Percentiles rank a stretch among this genome's conserved stretches.
Conservation (phyloP, 768 basidiomycete species). For the Megacollybia marginata region DNA sequence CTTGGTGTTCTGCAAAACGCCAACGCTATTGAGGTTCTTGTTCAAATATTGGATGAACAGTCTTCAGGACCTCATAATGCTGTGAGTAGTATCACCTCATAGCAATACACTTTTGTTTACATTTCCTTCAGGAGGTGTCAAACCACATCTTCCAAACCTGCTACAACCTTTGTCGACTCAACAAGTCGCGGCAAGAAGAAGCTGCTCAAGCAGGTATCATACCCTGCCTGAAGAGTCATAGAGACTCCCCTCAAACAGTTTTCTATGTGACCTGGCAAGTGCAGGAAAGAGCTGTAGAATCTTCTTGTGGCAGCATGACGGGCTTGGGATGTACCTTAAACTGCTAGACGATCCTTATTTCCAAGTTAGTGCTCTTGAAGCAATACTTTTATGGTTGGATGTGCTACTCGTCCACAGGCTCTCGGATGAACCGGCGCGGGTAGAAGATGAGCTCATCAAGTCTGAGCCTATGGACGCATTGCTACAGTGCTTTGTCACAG, state of each 20-base stretch:
- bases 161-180: conserved; percentile 92
- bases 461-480: conserved; percentile 56
- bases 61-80: conserved; percentile 73
- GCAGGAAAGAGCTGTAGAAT: conserved; percentile 91
- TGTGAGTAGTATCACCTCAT: conserved; percentile 35
- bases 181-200: conserved; percentile 93
- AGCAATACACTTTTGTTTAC: neutral
- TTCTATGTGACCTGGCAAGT: conserved; percentile 94
- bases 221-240: conserved; percentile 84
- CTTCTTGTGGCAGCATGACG: conserved; percentile 89
- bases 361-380: conserved; percentile 87
- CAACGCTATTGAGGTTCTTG: conserved; percentile 88
- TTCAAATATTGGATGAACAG: conserved; percentile 76
- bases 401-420: conserved; percentile 44
- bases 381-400: conserved; percentile 64
- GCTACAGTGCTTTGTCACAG: conserved; percentile 71
- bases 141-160: conserved; percentile 97
- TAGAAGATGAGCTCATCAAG: conserved; percentile 83
- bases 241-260: conserved; percentile 92
- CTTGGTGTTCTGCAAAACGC: conserved; percentile 95
- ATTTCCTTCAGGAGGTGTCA: conserved; percentile 71
- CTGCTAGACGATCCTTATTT: conserved; percentile 83
- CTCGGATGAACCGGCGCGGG: conserved; percentile 89
- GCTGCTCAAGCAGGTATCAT: conserved; percentile 95
- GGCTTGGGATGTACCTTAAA: conserved; percentile 72